Base-by-base conservation (phyloP, 495 filamentous ascomycete species). In the Lasiosphaeris hirsuta region DNA sequence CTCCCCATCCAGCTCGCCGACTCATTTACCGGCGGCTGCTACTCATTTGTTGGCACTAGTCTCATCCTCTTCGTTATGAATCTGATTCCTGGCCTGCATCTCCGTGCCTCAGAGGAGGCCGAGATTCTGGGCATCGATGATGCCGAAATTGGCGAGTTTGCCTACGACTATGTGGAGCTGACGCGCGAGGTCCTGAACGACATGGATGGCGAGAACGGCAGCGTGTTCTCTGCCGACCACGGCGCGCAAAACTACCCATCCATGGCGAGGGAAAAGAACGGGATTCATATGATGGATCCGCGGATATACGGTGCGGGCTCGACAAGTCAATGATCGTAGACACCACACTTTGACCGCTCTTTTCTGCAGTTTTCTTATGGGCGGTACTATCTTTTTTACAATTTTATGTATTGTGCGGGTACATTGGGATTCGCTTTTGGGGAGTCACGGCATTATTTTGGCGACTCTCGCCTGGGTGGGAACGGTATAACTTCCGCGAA, bases 131-230 rank as follows among this genome's bases (percentile, higher is more conserved):
- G 93, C 62, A 92, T 96, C 58, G 93, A 97, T 68, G 93, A 97
- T 69, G 86, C 89, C 33, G 91, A 97, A 76, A 93, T 97, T 68
- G 93, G 93, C 69, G 93, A 97, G 77, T 97, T 96, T 73, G 95
- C 94, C 7, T 98, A 98, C 77, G 94, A 97, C 71, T 97, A 96
- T 63, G 93, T 97, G 62, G 93, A 97, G 75, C 78, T 96, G 57
- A 89, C 84, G 39, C 84, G 93, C 50, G 94, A 97, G 62, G 86
- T 96, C 46, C 75, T 90, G 57, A 85, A 83, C 61, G 77, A 85
- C 10, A 79, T 83, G n/a, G 78, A 77, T 13, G 68, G 53, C 14
- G 75, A 77, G 49, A 63, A 59, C 15, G 67, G 42, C n/a, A 75
- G 73, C 49, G 60, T 73, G 42, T 79, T 70, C 51, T 66, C 63